Evolutionary conservation across 441 rosid genomes (phyloP).

Genomic region (Pelargonium cotyledonis): DNA sequence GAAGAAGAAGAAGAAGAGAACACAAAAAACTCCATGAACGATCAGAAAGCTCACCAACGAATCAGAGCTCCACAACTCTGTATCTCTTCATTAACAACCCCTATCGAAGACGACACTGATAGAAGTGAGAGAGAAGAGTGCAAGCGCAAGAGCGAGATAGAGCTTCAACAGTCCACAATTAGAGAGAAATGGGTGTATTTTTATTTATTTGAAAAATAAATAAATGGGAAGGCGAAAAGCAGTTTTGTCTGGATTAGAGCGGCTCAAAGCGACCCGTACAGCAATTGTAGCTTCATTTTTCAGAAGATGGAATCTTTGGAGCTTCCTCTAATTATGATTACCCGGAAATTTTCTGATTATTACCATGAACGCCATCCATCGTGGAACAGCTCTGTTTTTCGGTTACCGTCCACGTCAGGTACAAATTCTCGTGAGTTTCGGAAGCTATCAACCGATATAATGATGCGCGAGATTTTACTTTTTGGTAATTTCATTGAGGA

Average conservation of each 20-base stretch:
- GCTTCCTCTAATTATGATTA: not conserved
- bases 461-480: constrained; percentile 10
- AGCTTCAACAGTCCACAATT: too few relatives aligned
- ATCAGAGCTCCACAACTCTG: too few relatives aligned
- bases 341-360: not conserved
- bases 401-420: constrained; percentile 8
- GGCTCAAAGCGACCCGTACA: not conserved
- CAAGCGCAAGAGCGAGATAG: not conserved
- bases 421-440: not conserved
- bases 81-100: too few relatives aligned
- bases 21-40: too few relatives aligned
- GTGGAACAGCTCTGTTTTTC: not conserved
- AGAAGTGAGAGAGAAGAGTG: too few relatives aligned
- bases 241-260: not conserved
- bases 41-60: too few relatives aligned
- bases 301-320: constrained; percentile 5
- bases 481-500: not conserved
- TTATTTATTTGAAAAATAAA: not conserved
- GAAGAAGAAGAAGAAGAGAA: too few relatives aligned
- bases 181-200: too few relatives aligned
- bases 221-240: not conserved
- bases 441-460: not conserved
- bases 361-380: not conserved
- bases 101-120: too few relatives aligned
- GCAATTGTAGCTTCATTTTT: not conserved